Conservation (phyloP, 1,284 basidiomycete genomes). For the Cutaneotrichosporon spelunceum region DNA sequence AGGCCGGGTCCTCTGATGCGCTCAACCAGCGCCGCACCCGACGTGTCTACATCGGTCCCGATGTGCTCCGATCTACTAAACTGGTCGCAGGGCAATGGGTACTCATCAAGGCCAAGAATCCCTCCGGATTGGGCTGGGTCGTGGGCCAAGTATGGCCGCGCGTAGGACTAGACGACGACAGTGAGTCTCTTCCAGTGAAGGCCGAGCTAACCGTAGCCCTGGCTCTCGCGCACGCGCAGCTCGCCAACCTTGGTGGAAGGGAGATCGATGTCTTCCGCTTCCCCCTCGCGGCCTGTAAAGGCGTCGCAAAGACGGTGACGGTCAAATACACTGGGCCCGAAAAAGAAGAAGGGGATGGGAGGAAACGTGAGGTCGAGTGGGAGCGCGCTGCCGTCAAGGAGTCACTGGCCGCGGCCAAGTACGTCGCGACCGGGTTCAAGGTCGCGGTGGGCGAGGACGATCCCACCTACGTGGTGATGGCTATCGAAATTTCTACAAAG, state of each 20-base stretch:
- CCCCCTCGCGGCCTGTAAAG: slow-evolving; percentile 22
- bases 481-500: slow-evolving; percentile 56
- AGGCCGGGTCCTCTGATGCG: slow-evolving; percentile 17
- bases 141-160: slow-evolving; percentile 44
- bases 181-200: slow-evolving; percentile 26
- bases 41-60: slow-evolving; percentile 42
- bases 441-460: slow-evolving; percentile 64
- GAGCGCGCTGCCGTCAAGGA: slow-evolving; percentile 53
- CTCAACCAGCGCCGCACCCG: slow-evolving; percentile 26
- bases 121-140: slow-evolving; percentile 7
- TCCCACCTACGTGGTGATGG: slow-evolving; percentile 58
- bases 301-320: slow-evolving; percentile 27
- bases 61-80: slow-evolving; percentile 37
- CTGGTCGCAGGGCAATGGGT: slow-evolving; percentile 49
- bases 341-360: slow-evolving; percentile 15
- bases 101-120: slow-evolving; percentile 9
- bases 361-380: slow-evolving; percentile 48
- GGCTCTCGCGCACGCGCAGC: slow-evolving; percentile 26
- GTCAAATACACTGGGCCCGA: slow-evolving; percentile 22
- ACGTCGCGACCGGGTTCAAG: slow-evolving; percentile 62
- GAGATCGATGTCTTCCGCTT: slow-evolving; percentile 33
- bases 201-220: slow-evolving; percentile 16
- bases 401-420: slow-evolving; percentile 64
- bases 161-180: slow-evolving; percentile 35
- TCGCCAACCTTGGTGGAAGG: slow-evolving; percentile 24